phyloP scores from a whole-genome alignment of 2,329 filamentous ascomycete species.

The Aspergillus floridensis region DNA sequence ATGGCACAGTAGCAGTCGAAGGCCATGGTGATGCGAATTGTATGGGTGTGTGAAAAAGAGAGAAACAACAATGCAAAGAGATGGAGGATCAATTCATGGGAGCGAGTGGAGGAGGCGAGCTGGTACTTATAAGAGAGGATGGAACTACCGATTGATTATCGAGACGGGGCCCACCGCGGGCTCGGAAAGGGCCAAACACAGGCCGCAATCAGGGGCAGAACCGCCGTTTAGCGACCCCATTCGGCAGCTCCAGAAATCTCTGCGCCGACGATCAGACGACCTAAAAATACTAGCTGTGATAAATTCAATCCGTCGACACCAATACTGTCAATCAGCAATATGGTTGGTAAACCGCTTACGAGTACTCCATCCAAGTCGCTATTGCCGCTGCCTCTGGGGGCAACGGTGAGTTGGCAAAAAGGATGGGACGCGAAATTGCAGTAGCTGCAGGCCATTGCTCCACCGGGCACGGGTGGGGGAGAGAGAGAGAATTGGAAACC shows the following conservation, averaged over 20 bases:
- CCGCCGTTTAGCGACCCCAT: not conserved
- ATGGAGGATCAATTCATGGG: not conserved
- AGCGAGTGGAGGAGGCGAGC: not conserved
- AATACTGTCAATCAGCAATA: not conserved
- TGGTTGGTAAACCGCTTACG: not conserved
- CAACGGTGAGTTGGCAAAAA: slow-evolving; percentile 2
- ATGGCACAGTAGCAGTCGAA: slow-evolving; percentile 25
- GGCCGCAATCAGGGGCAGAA: slow-evolving; percentile 3
- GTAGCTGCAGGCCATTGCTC: not conserved
- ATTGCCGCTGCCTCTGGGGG: not conserved
- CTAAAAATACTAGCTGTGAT: slow-evolving; percentile 2
- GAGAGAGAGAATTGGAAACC: not conserved
- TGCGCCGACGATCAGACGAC: slow-evolving; percentile 7
- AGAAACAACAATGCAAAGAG: not conserved
- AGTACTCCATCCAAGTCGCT: not conserved
- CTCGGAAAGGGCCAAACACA: not conserved
- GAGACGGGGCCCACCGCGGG: slow-evolving; percentile 3
- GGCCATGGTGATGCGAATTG: slow-evolving; percentile 13
- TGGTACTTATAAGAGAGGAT: not conserved
- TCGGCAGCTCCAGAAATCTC: slow-evolving; percentile 3
- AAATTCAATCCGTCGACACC: not conserved
- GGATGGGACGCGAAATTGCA: not conserved
- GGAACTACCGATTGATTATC: slow-evolving; percentile 3
- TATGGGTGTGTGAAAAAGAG: not conserved
- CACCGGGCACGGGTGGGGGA: not conserved